Base-by-base conservation (phyloP, 805 yeast species). In the Wickerhamomyces ciferrii region DNA sequence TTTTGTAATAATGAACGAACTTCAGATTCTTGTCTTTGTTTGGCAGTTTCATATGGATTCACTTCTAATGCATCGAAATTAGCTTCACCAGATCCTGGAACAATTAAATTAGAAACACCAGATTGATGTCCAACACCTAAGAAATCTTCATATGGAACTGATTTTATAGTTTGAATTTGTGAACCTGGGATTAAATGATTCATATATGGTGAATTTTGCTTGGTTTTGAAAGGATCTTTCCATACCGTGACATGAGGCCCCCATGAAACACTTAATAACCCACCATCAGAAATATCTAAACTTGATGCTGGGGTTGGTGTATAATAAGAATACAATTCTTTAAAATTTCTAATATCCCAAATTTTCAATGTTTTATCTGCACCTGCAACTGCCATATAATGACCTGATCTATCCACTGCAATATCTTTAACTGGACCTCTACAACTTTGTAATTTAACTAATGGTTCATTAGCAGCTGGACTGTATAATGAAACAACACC, bases 31-130 rank as follows among this genome's bases (percentile, higher is more conserved):
- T 92, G 96, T 73, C 98, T 84, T 70, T 91, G 97, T 63, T 87
- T 84, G 45, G 87, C 81, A 10, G 96, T 79, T 66, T 89, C 96
- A 68, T 75, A 94, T 52, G 99, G 99, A 65, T 94, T 94, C 59
- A 82, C 67, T 68, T 94, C 99, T 63, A 90, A 67, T 3, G 98
- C 90, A 71, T 94, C 99, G 65, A 79, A 90, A 68, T 94, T 94
- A 51, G 99, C 97, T 70, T 94, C 99, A 72, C 99, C 99, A 38
- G 97, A 74, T 23, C 99, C 99, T 37, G 99, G 99, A 48, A 94
- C 76, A 54, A 94, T 84, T 49, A 94, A 55, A n/a, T 94, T 83
- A n/a, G 84, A 78, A 37, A 90, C 74, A 40, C 97, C 96, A 1
- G 69, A 66, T 43, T 78, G 73, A 62, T 89, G 95, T 2, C 97